Conservation (phyloP, 139 green algal species). For the Helicosporidium sp. region DNA sequence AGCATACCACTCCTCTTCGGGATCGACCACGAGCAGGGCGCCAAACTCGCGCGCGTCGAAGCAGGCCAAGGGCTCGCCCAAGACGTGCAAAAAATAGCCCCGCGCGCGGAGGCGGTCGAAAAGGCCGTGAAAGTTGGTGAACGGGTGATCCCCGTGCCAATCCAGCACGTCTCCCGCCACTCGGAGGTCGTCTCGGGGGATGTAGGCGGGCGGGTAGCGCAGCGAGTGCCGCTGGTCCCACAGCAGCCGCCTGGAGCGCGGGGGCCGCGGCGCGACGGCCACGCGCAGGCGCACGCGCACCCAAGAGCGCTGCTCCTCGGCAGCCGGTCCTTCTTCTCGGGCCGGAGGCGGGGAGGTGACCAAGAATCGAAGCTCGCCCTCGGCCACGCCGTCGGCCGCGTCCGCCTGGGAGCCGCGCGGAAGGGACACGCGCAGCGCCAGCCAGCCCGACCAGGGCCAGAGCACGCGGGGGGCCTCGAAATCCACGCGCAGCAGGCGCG, state of each 20-base stretch:
- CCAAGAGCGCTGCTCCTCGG: too few relatives aligned
- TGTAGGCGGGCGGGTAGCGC: slow-evolving; percentile 86
- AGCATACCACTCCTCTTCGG: slow-evolving; percentile 78
- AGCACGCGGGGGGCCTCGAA: slow-evolving; percentile 57
- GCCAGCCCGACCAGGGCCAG: slow-evolving; percentile 90
- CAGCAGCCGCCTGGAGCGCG: slow-evolving; percentile 69
- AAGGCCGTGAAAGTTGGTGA: slow-evolving; percentile 88
- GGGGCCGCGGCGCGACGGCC: too few relatives aligned
- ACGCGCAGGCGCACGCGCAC: too few relatives aligned
- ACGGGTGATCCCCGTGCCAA: slow-evolving; percentile 94
- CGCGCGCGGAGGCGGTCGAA: slow-evolving; percentile 48
- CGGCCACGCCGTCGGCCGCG: slow-evolving; percentile 20
- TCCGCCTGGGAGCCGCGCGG: neutral
- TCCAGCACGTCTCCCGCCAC: slow-evolving; percentile 76
- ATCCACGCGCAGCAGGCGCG: slow-evolving; percentile 53
- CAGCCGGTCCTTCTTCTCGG: too few relatives aligned
- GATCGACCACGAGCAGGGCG: slow-evolving; percentile 69
- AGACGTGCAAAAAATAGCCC: slow-evolving; percentile 67
- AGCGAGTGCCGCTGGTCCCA: slow-evolving; percentile 92
- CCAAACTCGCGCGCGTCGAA: slow-evolving; percentile 73
- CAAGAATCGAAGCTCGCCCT: slow-evolving; percentile 39
- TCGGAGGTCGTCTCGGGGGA: slow-evolving; percentile 75
- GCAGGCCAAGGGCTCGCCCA: slow-evolving; percentile 76
- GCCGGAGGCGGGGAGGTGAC: slow-evolving; percentile 57
- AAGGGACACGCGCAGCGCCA: slow-evolving; percentile 55